Evolutionary conservation across 495 filamentous ascomycete genomes (phyloP), one percentile per base, ranked within the genome.

Genomic region (Hamigera avellanea): DNA sequence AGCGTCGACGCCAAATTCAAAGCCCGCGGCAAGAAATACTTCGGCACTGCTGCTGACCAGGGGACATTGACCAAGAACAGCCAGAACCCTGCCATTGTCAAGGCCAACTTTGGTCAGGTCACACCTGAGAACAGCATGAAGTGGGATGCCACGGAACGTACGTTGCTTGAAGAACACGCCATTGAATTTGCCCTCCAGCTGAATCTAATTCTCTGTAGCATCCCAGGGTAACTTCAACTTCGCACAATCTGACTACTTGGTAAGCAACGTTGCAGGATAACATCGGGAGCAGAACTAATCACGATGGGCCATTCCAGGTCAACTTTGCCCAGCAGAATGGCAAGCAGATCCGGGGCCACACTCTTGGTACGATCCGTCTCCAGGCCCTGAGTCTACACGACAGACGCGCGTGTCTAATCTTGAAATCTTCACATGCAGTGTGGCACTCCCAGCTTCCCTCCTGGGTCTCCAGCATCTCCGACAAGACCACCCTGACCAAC

Each of bases 91-190:
- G 56, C 60, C 6, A 62, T 70, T 35, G 50, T 70, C 49, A 49
- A 56, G 34, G 52, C 60, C 1, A 52, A 72, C 41, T 74, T 73
- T 29, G 66, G 69, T 36, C 58, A 64, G 33, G 40, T 73, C 37
- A 71, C 67, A 8, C 66, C 68, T 0, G 70, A 72, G 57, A 74
- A 74, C 56, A 70, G 65, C 39, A 70, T 74, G 69, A 74, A 74
- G 48, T 72, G 65, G 67, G 69, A 72, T 36, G 41, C 54, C 16
- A 52, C 52, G 39, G 56, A 59, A 32, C 53, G 58, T 57, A 28
- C 41, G 57, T 50, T n/a, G n/a, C n/a, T n/a, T n/a, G n/a, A n/a
- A n/a, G n/a, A n/a, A n/a, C n/a, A n/a, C n/a, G n/a, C n/a, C n/a
- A n/a, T n/a, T n/a, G n/a, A n/a, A n/a, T n/a, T n/a, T n/a, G n/a